These are phyloP conservation scores for Rhizopus arrhizus DNA, from an alignment of 371 early-diverging fungal species.

Conservation along the genomic window DNA sequence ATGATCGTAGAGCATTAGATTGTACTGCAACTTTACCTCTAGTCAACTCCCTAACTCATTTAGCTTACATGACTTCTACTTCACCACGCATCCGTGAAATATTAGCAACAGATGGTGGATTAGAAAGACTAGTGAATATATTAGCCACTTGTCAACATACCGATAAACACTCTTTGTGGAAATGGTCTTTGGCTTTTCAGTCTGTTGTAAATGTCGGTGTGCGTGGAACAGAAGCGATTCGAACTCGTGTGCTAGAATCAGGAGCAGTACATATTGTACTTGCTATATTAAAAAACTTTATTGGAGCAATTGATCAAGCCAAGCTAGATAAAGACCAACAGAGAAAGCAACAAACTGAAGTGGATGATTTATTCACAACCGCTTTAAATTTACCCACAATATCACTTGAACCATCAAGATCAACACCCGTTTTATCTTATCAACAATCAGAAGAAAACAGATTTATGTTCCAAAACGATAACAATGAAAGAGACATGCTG, in stretches of 20 bases:
- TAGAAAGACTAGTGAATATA: conserved; percentile 81
- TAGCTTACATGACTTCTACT: conserved; percentile 80
- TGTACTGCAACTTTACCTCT: conserved; percentile 83
- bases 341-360: conserved; percentile 32
- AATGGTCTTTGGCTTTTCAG: conserved; percentile 81
- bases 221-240: conserved; percentile 75
- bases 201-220: conserved; percentile 86
- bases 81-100: conserved; percentile 78
- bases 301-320: conserved; percentile 60
- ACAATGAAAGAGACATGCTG: not conserved
- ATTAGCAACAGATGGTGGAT: conserved; percentile 84
- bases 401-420: conserved; percentile 14
- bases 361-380: conserved; percentile 12
- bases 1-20: conserved; percentile 88
- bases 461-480: conserved; percentile 4
- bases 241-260: conserved; percentile 80
- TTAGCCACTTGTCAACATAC: conserved; percentile 69
- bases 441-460: conserved; percentile 7
- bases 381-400: conserved; percentile 25
- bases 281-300: conserved; percentile 74
- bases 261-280: conserved; percentile 79
- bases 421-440: conserved; percentile 4
- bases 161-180: conserved; percentile 72
- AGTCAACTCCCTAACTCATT: conserved; percentile 82
- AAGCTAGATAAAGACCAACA: conserved; percentile 63